These are phyloP conservation scores for Axilococcus clingmanii DNA, from an alignment of 139 green algal genomes.

Conservation along the genomic window DNA sequence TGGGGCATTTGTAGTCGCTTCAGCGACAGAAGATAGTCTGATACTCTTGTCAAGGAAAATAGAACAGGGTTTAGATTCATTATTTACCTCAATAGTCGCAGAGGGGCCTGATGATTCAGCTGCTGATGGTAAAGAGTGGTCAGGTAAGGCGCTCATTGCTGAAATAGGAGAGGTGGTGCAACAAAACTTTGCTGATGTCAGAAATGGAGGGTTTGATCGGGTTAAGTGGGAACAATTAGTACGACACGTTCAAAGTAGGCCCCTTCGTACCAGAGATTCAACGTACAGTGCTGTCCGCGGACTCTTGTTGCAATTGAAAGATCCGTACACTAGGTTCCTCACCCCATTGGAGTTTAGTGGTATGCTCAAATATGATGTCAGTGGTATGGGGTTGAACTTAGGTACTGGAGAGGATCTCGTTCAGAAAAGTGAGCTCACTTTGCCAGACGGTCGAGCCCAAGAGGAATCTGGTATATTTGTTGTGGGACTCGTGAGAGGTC, in stretches of 20 bases:
- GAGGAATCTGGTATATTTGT: conserved; percentile 48
- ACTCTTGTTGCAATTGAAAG: conserved; percentile 41
- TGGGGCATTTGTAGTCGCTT: conserved; percentile 4
- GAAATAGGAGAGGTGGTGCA: conserved; percentile 69
- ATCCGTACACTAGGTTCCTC: conserved; percentile 90
- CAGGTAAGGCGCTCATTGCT: conserved; percentile 22
- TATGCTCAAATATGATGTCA: conserved; percentile 94
- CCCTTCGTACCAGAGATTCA: conserved; percentile 7
- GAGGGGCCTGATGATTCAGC: too few relatives aligned
- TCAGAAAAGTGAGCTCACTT: conserved; percentile 43
- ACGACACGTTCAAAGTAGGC: conserved; percentile 16
- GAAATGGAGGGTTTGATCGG: conserved; percentile 37
- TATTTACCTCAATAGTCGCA: too few relatives aligned
- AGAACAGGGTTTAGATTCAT: conserved; percentile 8
- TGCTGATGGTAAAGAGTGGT: neutral
- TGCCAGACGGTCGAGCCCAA: neutral
- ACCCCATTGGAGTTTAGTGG: conserved; percentile 59
- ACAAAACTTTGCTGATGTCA: conserved; percentile 61
- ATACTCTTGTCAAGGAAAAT: conserved; percentile 14
- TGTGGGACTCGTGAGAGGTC: conserved; percentile 73
- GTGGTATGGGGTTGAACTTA: conserved; percentile 89
- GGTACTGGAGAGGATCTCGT: conserved; percentile 64
- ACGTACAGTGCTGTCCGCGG: conserved; percentile 17
- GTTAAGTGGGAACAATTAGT: conserved; percentile 31
- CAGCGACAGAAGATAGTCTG: conserved; percentile 20